Percentiles rank a stretch among this genome's conserved stretches.
Evolutionary conservation across 1,284 basidiomycete genomes (phyloP).

Genomic region (Leccinum subatratum): DNA sequence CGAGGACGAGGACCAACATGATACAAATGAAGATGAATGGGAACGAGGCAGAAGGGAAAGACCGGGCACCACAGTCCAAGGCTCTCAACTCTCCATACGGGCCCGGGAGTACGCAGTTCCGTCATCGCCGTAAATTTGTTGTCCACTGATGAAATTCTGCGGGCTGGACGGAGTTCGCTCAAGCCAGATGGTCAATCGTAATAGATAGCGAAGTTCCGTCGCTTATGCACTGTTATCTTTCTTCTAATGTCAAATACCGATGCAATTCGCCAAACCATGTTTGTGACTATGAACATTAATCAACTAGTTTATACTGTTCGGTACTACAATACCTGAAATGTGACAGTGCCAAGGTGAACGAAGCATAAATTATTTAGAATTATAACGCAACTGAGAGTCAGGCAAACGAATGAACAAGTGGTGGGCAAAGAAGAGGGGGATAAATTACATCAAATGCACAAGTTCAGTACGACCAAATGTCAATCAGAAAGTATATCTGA

Average conservation of each 20-base stretch:
- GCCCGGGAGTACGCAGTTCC: constrained; percentile 52
- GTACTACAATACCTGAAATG: constrained; percentile 22
- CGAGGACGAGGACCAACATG: no score
- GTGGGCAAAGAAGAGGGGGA: constrained; percentile 11
- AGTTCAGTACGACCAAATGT: constrained; percentile 16
- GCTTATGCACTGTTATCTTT: constrained; percentile 23
- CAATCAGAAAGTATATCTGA: constrained; percentile 41
- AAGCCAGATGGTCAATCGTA: constrained; percentile 72
- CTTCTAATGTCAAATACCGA: constrained; percentile 15
- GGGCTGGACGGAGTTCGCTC: constrained; percentile 87
- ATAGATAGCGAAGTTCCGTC: constrained; percentile 28
- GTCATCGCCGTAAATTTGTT: constrained; percentile 97
- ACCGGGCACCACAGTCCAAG: no score
- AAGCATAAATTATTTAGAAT: constrained; percentile 32
- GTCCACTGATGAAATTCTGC: constrained; percentile 92
- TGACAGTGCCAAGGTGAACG: constrained; percentile 11
- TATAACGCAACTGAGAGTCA: constrained; percentile 21
- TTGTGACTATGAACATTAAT: constrained; percentile 33
- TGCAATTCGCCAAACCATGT: constrained; percentile 15
- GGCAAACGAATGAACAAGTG: constrained; percentile 22
- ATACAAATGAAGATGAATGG: no score
- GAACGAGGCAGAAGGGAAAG: no score
- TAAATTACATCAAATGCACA: constrained; percentile 26
- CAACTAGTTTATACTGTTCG: constrained; percentile 27
- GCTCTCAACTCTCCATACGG: no score